phyloP scores from a whole-genome alignment of 352 stramenopile genomes.

The Globisporangium cystogenes region DNA sequence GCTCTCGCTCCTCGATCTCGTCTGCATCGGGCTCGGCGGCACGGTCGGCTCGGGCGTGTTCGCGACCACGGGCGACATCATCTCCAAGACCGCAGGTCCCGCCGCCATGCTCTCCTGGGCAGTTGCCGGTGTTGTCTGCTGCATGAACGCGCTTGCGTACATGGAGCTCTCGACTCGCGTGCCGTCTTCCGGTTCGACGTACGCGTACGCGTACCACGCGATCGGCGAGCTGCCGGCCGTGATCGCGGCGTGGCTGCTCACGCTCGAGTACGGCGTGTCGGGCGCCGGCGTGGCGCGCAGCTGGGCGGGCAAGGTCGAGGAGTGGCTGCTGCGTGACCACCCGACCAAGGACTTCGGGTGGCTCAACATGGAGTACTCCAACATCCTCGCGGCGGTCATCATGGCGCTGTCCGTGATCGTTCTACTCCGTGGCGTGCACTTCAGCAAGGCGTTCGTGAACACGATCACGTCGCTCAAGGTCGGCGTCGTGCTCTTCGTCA shows the following conservation, averaged over 20 bases:
- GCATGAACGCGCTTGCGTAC: conserved; percentile 83
- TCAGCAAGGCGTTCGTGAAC: conserved; percentile 89
- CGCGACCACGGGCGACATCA: conserved; percentile 70
- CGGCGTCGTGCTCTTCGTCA: conserved; percentile 90
- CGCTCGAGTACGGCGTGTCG: conserved; percentile 91
- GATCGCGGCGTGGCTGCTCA: conserved; percentile 81
- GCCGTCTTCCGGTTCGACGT: conserved; percentile 86
- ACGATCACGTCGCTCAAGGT: conserved; percentile 81
- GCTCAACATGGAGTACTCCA: conserved; percentile 58
- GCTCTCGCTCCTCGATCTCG: conserved; percentile 85
- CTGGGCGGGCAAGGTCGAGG: conserved; percentile 89
- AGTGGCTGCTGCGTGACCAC: conserved; percentile 49
- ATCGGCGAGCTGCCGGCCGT: conserved; percentile 92
- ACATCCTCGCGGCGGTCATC: conserved; percentile 56
- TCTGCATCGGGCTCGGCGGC: conserved; percentile 89
- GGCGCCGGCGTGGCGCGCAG: conserved; percentile 88
- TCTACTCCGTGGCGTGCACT: conserved; percentile 77
- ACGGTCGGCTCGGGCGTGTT: conserved; percentile 92
- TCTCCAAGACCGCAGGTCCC: conserved; percentile 72
- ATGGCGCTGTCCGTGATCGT: conserved; percentile 68
- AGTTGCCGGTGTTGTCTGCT: conserved; percentile 77
- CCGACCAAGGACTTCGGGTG: conserved; percentile 33
- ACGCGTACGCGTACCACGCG: conserved; percentile 91
- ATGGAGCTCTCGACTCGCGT: conserved; percentile 87
- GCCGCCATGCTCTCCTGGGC: conserved; percentile 78